These are phyloP conservation scores for Malassezia sympodialis DNA, from an alignment of 1,284 basidiomycete species.

Conservation along the genomic window DNA sequence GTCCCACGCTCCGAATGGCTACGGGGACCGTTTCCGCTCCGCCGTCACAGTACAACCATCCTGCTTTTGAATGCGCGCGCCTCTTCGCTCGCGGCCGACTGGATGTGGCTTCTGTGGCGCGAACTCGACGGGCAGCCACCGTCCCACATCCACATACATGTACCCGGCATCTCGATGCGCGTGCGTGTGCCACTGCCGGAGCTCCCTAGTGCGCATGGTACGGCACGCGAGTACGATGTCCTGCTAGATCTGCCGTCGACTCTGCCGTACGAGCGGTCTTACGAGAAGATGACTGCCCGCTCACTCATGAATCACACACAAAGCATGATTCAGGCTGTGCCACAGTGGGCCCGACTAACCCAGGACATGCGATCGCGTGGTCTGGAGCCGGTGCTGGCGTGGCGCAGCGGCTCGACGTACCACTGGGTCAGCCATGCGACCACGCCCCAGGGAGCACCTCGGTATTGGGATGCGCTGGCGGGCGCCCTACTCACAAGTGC, in stretches of 20 bases:
- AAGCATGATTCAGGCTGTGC: constrained; percentile 54
- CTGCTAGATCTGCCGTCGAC: neutral
- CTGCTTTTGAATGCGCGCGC: constrained; percentile 61
- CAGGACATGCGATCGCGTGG: constrained; percentile 56
- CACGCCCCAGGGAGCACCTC: constrained; percentile 57
- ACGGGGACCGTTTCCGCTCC: constrained; percentile 34
- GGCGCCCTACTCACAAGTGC: constrained; percentile 56
- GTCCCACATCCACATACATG: constrained; percentile 51
- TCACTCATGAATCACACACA: constrained; percentile 14
- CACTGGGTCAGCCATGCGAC: constrained; percentile 69
- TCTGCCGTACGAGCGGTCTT: neutral
- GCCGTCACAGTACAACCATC: constrained; percentile 58
- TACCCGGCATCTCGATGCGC: constrained; percentile 55
- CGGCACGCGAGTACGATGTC: constrained; percentile 3
- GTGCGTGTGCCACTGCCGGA: constrained; percentile 59
- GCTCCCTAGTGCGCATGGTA: neutral
- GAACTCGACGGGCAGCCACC: constrained; percentile 55
- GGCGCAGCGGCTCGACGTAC: constrained; percentile 61
- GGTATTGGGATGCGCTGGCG: constrained; percentile 63
- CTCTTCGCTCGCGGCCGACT: constrained; percentile 64
- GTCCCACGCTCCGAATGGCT: constrained; percentile 39
- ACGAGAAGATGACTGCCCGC: neutral
- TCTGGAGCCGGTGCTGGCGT: constrained; percentile 61
- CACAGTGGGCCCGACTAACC: constrained; percentile 59
- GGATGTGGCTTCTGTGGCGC: constrained; percentile 72